phyloP scores from a whole-genome alignment of 2,329 filamentous ascomycete species.

The Aspergillus sp. region DNA sequence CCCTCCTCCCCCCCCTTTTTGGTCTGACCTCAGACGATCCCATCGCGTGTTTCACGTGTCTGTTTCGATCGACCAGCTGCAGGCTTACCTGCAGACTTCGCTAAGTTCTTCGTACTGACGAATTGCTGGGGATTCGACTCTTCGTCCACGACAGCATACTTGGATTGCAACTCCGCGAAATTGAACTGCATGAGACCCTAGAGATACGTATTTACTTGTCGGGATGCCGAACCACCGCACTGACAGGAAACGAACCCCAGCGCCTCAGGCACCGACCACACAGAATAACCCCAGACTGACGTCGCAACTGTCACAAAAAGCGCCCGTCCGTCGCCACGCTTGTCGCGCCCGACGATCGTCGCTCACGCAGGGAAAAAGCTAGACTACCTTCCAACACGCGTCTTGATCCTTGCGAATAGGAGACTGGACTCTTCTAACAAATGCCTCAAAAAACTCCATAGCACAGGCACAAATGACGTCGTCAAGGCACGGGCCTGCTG shows the following conservation, averaged over 20 bases:
- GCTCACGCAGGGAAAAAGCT: too few relatives aligned
- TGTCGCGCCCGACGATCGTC: background rate
- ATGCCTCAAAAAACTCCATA: background rate
- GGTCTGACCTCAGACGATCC: too few relatives aligned
- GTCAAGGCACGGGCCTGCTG: background rate
- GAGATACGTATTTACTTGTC: background rate
- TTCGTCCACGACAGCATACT: too few relatives aligned
- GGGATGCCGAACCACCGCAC: background rate
- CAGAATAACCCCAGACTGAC: background rate
- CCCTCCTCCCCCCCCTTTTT: too few relatives aligned
- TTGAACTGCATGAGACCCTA: background rate
- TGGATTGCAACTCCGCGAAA: background rate
- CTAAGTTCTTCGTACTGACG: too few relatives aligned
- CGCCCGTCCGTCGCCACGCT: background rate
- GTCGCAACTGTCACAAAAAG: too few relatives aligned
- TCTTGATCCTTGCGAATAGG: background rate
- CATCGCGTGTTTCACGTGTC: too few relatives aligned
- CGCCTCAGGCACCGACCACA: background rate
- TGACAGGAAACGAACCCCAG: background rate
- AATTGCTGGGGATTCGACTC: too few relatives aligned
- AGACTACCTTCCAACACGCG: background rate
- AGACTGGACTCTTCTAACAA: background rate
- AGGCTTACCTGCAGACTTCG: too few relatives aligned
- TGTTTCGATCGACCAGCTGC: too few relatives aligned
- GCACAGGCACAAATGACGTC: background rate